Percentiles rank a stretch among this genome's conserved stretches.
These are phyloP conservation scores for Thelonectria blattea DNA, from an alignment of 2,329 filamentous ascomycete genomes.

Conservation along the genomic window DNA sequence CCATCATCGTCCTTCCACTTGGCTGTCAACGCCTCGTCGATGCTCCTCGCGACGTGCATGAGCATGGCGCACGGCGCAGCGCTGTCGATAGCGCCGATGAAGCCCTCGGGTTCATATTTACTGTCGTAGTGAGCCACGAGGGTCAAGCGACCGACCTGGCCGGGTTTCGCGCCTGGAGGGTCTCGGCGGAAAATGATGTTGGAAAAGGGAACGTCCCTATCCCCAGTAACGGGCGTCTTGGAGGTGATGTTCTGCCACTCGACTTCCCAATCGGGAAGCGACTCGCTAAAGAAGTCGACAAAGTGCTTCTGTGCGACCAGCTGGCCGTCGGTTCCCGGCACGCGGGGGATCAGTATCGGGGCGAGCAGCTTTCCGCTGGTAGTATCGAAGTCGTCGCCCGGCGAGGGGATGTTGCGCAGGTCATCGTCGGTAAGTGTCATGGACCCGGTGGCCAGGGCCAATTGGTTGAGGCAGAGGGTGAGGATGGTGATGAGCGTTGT, in stretches of 20 bases:
- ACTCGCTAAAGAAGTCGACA: constrained; percentile 75
- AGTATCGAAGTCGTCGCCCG: constrained; percentile 79
- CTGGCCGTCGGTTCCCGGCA: constrained; percentile 84
- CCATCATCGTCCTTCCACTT: constrained; percentile 72
- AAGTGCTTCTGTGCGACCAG: constrained; percentile 79
- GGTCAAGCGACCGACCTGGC: constrained; percentile 81
- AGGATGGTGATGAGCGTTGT: constrained; percentile 27
- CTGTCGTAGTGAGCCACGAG: constrained; percentile 95
- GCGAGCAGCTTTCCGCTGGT: constrained; percentile 76
- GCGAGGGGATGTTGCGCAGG: constrained; percentile 73
- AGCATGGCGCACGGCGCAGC: constrained; percentile 94
- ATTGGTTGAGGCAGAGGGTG: constrained; percentile 28
- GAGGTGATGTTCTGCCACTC: constrained; percentile 90
- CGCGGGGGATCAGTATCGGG: constrained; percentile 85
- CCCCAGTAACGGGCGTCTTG: constrained; percentile 76
- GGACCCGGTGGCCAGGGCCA: constrained; percentile 47
- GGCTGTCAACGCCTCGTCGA: constrained; percentile 78
- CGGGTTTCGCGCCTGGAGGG: constrained; percentile 77
- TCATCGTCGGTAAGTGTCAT: constrained; percentile 74
- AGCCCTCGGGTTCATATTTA: constrained; percentile 79
- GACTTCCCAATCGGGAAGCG: constrained; percentile 80
- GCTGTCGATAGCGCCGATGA: constrained; percentile 92
- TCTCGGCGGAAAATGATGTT: constrained; percentile 89
- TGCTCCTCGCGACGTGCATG: constrained; percentile 80
- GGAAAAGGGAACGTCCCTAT: constrained; percentile 76